Percentiles rank a stretch among this genome's conserved stretches.
phyloP scores from a whole-genome alignment of 805 yeast genomes.

The Wickerhamiella cacticola region DNA sequence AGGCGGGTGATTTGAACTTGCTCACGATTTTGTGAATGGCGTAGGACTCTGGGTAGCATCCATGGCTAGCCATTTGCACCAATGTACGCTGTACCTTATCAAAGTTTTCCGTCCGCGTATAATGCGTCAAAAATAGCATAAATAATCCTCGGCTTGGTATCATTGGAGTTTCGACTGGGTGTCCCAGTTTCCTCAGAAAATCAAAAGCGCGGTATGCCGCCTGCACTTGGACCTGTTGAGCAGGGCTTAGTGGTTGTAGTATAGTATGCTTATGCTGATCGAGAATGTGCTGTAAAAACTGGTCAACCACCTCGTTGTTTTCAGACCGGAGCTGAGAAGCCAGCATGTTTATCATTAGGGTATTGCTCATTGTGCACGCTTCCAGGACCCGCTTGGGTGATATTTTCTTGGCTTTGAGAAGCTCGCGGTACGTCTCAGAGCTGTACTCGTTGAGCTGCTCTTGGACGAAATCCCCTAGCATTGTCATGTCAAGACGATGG shows the following conservation, averaged over 20 bases:
- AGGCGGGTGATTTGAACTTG: background rate
- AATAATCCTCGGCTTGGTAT: conserved; percentile 7
- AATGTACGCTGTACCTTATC: conserved; percentile 12
- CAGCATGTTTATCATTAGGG: background rate
- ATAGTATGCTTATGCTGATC: background rate
- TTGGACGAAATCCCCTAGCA: conserved; percentile 3
- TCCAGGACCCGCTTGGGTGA: background rate
- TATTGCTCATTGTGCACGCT: background rate
- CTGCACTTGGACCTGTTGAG: background rate
- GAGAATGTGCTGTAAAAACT: background rate
- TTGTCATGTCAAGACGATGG: background rate
- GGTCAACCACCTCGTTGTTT: background rate
- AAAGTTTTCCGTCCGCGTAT: conserved; percentile 5
- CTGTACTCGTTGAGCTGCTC: background rate
- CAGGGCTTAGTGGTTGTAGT: background rate
- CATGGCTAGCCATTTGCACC: conserved; percentile 15
- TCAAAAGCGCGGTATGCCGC: background rate
- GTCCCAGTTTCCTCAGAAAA: background rate
- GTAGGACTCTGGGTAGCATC: conserved; percentile 7
- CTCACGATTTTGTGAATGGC: background rate
- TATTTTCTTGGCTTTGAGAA: background rate
- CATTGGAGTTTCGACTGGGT: conserved; percentile 10
- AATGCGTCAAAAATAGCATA: conserved; percentile 9
- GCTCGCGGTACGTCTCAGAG: background rate
- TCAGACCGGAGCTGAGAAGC: background rate